phyloP scores from a whole-genome alignment of 768 basidiomycete genomes.

The Pleurotus sapidus region DNA sequence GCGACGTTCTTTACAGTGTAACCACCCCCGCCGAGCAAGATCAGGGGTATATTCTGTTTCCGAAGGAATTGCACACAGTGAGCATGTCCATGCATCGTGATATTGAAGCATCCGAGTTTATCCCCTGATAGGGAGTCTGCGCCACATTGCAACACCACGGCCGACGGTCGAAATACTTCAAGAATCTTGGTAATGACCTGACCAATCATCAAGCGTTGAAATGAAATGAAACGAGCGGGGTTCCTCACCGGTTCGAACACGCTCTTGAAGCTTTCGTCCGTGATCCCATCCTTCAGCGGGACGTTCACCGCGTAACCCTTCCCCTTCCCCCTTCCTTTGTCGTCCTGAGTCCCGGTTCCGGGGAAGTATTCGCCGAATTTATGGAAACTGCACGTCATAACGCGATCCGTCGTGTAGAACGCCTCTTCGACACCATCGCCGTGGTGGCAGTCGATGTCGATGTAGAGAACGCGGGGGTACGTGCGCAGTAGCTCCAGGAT shows the following conservation, averaged over 20 bases:
- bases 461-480: constrained; percentile 96
- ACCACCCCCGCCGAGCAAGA: constrained; percentile 94
- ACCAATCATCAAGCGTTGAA: neutral
- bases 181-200: constrained; percentile 90
- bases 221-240: no score
- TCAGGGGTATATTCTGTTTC: constrained; percentile 90
- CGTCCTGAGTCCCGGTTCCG: constrained; percentile 68
- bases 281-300: constrained; percentile 91
- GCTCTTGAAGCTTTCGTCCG: constrained; percentile 91
- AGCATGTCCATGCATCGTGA: constrained; percentile 97
- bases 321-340: constrained; percentile 80
- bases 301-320: constrained; percentile 95
- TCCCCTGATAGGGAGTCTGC: constrained; percentile 97
- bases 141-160: constrained; percentile 95
- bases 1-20: constrained; percentile 99
- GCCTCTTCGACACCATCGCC: constrained; percentile 99
- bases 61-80: constrained; percentile 98
- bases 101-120: constrained; percentile 91
- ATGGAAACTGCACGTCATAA: constrained; percentile 98
- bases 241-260: constrained; percentile 89
- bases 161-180: constrained; percentile 91
- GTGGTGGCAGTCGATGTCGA: constrained; percentile 98
- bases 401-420: constrained; percentile 97
- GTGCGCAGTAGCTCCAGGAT: constrained; percentile 92
- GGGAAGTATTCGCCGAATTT: constrained; percentile 99